Conservation (phyloP, 768 basidiomycete species). For the Hydnomerulius pinastri region DNA sequence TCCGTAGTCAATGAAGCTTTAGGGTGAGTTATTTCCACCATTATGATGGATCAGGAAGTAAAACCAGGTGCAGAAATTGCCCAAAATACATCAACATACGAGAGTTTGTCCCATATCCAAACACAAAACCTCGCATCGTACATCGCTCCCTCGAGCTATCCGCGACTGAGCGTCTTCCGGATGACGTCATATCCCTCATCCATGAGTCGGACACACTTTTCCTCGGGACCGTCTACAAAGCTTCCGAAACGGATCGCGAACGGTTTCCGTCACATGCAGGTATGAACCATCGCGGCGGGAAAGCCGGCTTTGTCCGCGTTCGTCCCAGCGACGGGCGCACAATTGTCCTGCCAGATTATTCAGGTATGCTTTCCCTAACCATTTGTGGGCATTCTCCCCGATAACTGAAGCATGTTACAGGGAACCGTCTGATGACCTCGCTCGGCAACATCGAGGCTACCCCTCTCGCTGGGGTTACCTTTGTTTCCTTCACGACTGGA, state of each 20-base stretch:
- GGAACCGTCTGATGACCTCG: constrained; percentile 63
- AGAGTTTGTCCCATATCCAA: constrained; percentile 45
- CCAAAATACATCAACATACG: constrained; percentile 70
- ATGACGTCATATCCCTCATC: constrained; percentile 51
- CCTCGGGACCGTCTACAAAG: constrained; percentile 54
- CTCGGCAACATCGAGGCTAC: constrained; percentile 66
- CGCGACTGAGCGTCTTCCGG: constrained; percentile 45
- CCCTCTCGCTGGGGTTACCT: constrained; percentile 55
- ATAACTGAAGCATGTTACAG: constrained; percentile 32
- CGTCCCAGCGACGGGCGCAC: constrained; percentile 54
- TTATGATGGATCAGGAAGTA: background rate
- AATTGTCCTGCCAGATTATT: constrained; percentile 61
- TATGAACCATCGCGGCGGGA: constrained; percentile 68
- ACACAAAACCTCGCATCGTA: constrained; percentile 40
- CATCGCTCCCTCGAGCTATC: constrained; percentile 37
- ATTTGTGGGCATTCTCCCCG: background rate
- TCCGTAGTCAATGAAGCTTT: constrained; percentile 53
- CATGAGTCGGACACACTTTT: constrained; percentile 55
- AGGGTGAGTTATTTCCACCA: constrained; percentile 42
- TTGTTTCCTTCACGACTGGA: constrained; percentile 54
- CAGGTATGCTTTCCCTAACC: constrained; percentile 36
- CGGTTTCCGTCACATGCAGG: constrained; percentile 59
- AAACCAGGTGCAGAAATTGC: constrained; percentile 50
- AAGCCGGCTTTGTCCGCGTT: constrained; percentile 61
- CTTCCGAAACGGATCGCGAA: constrained; percentile 35